These are phyloP conservation scores for Globisporangium emineosum DNA, from an alignment of 352 stramenopile species.

Conservation along the genomic window DNA sequence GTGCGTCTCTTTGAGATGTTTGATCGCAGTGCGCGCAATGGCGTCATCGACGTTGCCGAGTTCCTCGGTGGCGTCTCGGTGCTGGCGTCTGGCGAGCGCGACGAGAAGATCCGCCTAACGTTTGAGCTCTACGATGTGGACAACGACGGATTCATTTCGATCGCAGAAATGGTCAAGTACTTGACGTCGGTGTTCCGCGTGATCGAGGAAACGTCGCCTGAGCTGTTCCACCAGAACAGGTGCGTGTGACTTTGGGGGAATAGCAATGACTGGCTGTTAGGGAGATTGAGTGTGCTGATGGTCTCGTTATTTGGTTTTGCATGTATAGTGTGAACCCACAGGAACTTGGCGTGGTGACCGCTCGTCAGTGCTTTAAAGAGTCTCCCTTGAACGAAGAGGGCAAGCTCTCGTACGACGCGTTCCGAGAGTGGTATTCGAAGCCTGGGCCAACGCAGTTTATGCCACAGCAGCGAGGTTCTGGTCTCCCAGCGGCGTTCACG, in stretches of 20 bases:
- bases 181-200: slow-evolving; percentile 83
- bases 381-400: slow-evolving; percentile 58
- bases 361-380: slow-evolving; percentile 74
- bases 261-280: not conserved
- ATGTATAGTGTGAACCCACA: slow-evolving; percentile 47
- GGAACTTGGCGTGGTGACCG: slow-evolving; percentile 65
- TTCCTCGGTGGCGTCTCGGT: slow-evolving; percentile 83
- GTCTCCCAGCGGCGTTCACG: slow-evolving; percentile 4
- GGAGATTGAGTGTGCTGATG: not conserved
- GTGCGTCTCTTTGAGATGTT: slow-evolving; percentile 79
- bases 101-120: slow-evolving; percentile 80
- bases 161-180: slow-evolving; percentile 87
- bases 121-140: slow-evolving; percentile 88
- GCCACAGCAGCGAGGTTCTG: not conserved
- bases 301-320: not conserved
- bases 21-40: slow-evolving; percentile 34
- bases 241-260: slow-evolving; percentile 19
- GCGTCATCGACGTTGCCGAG: slow-evolving; percentile 75
- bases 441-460: slow-evolving; percentile 47
- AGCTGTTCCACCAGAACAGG: slow-evolving; percentile 73
- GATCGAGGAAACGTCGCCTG: slow-evolving; percentile 59
- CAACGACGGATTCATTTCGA: slow-evolving; percentile 78
- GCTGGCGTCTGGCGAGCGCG: slow-evolving; percentile 72
- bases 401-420: slow-evolving; percentile 71
- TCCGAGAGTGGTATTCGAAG: slow-evolving; percentile 77